Evolutionary conservation across 1,139 yeast species (phyloP).

Genomic region (Nematodospora anomalae): DNA sequence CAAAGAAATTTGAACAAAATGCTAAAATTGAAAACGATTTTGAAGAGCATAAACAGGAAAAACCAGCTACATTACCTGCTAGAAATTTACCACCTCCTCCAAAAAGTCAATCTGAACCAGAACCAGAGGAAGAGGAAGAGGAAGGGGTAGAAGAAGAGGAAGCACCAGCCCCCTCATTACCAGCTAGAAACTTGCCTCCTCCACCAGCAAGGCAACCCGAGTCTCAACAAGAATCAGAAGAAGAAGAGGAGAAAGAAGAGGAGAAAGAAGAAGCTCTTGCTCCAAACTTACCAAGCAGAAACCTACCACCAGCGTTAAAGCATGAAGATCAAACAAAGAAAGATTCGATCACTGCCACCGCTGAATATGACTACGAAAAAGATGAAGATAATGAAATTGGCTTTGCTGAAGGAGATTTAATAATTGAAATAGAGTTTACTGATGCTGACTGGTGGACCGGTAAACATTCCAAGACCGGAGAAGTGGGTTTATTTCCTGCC

Average conservation of each 20-base stretch:
- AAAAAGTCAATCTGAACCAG: slow-evolving; percentile 21
- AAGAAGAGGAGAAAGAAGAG: slow-evolving; percentile 22
- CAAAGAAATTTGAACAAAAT: slow-evolving; percentile 20
- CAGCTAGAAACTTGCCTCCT: slow-evolving; percentile 24
- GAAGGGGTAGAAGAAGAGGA: slow-evolving; percentile 18
- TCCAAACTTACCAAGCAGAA: slow-evolving; percentile 16
- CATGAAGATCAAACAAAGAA: slow-evolving; percentile 22
- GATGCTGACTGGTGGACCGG: slow-evolving; percentile 90
- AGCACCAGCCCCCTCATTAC: slow-evolving; percentile 21
- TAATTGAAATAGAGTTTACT: slow-evolving; percentile 63
- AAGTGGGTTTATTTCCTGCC: slow-evolving; percentile 71
- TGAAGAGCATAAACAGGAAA: slow-evolving; percentile 21
- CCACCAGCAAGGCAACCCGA: slow-evolving; percentile 19
- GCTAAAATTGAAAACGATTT: slow-evolving; percentile 17
- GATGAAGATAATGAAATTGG: slow-evolving; percentile 76
- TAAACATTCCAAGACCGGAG: slow-evolving; percentile 56
- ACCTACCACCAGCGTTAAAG: slow-evolving; percentile 22
- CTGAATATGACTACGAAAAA: slow-evolving; percentile 66
- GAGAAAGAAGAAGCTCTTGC: slow-evolving; percentile 20
- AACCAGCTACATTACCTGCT: slow-evolving; percentile 19
- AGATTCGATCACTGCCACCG: slow-evolving; percentile 48
- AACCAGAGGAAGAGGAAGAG: slow-evolving; percentile 22
- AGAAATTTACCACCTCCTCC: slow-evolving; percentile 23
- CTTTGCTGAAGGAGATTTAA: slow-evolving; percentile 63
- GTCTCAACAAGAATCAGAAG: slow-evolving; percentile 17